Evolutionary conservation across 1,284 basidiomycete species (phyloP), one percentile per base, ranked within the genome.

Genomic region (Uromyces viciae-fabae): DNA sequence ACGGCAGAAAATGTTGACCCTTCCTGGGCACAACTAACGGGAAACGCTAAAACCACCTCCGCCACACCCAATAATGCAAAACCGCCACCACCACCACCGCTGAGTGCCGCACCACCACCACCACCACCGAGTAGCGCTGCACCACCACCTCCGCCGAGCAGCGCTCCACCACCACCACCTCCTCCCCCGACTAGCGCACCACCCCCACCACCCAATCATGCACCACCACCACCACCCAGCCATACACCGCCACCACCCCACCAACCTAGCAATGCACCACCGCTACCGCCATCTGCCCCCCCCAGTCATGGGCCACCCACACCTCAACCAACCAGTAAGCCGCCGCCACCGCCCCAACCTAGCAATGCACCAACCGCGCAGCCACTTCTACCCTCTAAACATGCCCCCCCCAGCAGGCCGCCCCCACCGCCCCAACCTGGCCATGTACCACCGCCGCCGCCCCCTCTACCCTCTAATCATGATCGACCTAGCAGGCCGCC

Each of bases 1-100:
- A 92, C 91, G 0, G 92, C 92, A 0, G 89, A 89, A 46, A 93
- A 93, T 82, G 93, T 98, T n/a, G 96, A 98, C 86, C 91, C 93
- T 3, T 94, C 92, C 9, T 99, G 96, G 96, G 89, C 91, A 81
- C 88, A 91, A 0, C 87, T 98, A 79, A 89, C 98, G 1, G 89
- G 88, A 33, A 89, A 91, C 83, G 89, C n/a, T n/a, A n/a, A n/a
- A n/a, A n/a, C n/a, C n/a, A n/a, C n/a, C n/a, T n/a, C n/a, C n/a
- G n/a, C n/a, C n/a, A n/a, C n/a, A n/a, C n/a, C n/a, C n/a, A n/a
- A n/a, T n/a, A n/a, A n/a, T n/a, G n/a, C n/a, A n/a, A n/a, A n/a
- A n/a, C n/a, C n/a, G n/a, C n/a, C n/a, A n/a, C n/a, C n/a, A n/a
- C n/a, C n/a, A n/a, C n/a, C n/a, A n/a, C n/a, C n/a, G n/a, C n/a